phyloP scores from a whole-genome alignment of 371 early-diverging fungal species.

The Capillidium heterosporum region DNA sequence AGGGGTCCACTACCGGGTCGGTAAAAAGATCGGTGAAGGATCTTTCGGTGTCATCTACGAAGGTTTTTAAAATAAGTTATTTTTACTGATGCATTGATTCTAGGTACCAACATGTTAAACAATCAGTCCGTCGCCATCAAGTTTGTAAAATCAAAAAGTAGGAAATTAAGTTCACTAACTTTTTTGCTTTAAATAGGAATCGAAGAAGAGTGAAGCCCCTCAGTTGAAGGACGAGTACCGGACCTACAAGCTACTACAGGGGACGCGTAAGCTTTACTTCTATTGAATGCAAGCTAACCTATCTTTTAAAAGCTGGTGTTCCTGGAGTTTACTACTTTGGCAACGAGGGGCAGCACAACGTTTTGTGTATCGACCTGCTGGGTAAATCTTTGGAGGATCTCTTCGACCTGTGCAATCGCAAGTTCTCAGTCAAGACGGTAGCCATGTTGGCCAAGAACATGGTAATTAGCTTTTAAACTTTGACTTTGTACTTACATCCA shows the following conservation, averaged over 20 bases:
- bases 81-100: background rate
- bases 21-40: conserved; percentile 92
- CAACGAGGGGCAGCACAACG: conserved; percentile 87
- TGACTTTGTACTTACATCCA: background rate
- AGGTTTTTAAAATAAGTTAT: conserved; percentile 30
- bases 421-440: conserved; percentile 83
- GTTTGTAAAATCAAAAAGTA: conserved; percentile 22
- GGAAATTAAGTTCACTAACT: background rate
- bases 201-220: conserved; percentile 82
- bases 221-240: conserved; percentile 86
- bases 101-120: conserved; percentile 49
- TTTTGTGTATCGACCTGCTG: conserved; percentile 95
- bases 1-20: conserved; percentile 88
- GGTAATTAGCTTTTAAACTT: conserved; percentile 24
- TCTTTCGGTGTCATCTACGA: conserved; percentile 94
- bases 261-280: conserved; percentile 29
- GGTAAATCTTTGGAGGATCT: conserved; percentile 94
- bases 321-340: conserved; percentile 90
- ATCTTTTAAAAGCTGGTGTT: conserved; percentile 36
- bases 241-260: conserved; percentile 72
- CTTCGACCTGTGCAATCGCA: conserved; percentile 86
- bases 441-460: conserved; percentile 95
- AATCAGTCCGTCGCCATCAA: conserved; percentile 80
- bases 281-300: background rate
- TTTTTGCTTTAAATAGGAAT: conserved; percentile 28